These are phyloP conservation scores for Spergularia bocconei DNA, from an alignment of 148 eudicot genomes.

Conservation along the genomic window DNA sequence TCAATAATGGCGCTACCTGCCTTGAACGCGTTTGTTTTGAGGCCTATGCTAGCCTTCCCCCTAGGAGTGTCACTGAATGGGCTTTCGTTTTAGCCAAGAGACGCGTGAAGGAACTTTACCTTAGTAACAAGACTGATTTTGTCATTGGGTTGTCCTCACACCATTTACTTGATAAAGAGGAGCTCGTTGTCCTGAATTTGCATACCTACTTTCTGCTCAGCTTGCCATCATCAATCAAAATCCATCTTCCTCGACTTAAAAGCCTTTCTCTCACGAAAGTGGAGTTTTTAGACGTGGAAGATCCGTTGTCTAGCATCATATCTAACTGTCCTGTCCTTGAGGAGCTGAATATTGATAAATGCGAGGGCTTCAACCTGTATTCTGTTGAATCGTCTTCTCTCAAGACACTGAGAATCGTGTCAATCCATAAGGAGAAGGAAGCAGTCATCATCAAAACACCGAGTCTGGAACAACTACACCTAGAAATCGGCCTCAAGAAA, in stretches of 20 bases:
- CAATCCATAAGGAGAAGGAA: too few relatives aligned
- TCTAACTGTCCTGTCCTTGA: conserved; percentile 27
- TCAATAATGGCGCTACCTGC: conserved; percentile 17
- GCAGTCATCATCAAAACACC: conserved; percentile 16
- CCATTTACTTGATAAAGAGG: conserved; percentile 21
- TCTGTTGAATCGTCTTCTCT: conserved; percentile 17
- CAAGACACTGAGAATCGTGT: conserved; percentile 12
- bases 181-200: conserved; percentile 25
- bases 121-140: background rate
- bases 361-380: conserved; percentile 1
- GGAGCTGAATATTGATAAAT: conserved; percentile 23
- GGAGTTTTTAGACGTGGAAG: background rate
- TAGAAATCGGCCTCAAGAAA: background rate
- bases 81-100: conserved; percentile 14
- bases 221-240: background rate
- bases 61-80: conserved; percentile 9
- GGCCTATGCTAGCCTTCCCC: conserved; percentile 4
- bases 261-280: conserved; percentile 17
- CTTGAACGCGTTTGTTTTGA: conserved; percentile 19
- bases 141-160: background rate
- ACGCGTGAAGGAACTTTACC: conserved; percentile 25
- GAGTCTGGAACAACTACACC: conserved; percentile 10
- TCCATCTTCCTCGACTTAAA: conserved; percentile 32
- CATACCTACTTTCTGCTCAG: background rate
- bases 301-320: conserved; percentile 23